Conservation (phyloP, 1,284 basidiomycete species). For the Filobasidium uniguttulatum region DNA sequence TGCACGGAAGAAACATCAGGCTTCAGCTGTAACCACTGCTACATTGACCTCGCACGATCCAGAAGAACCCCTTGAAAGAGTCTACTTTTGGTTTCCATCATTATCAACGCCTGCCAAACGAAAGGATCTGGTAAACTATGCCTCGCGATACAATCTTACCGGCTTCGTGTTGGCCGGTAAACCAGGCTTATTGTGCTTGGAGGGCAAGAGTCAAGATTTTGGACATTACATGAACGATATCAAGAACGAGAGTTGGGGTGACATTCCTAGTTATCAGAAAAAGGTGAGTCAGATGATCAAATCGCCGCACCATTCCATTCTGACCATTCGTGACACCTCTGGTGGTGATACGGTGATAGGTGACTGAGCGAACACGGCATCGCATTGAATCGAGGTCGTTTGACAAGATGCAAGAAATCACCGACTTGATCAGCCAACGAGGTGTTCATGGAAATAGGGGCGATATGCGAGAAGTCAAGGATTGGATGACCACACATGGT, state of each 20-base stretch:
- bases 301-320: neutral
- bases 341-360: slow-evolving; percentile 17
- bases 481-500: slow-evolving; percentile 34
- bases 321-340: neutral
- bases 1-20: no score
- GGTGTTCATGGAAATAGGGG: slow-evolving; percentile 37
- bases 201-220: slow-evolving; percentile 30
- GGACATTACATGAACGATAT: slow-evolving; percentile 38
- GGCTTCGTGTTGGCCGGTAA: slow-evolving; percentile 40
- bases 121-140: slow-evolving; percentile 35
- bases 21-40: no score
- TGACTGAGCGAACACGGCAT: slow-evolving; percentile 36
- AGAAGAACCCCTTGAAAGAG: slow-evolving; percentile 19
- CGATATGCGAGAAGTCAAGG: slow-evolving; percentile 38
- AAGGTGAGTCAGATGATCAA: slow-evolving; percentile 27
- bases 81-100: slow-evolving; percentile 38
- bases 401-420: slow-evolving; percentile 35
- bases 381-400: slow-evolving; percentile 29
- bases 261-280: slow-evolving; percentile 39
- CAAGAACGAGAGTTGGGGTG: slow-evolving; percentile 38
- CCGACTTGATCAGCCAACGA: slow-evolving; percentile 30
- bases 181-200: slow-evolving; percentile 38
- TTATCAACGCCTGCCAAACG: slow-evolving; percentile 35
- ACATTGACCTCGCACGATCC: neutral
- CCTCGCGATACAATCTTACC: slow-evolving; percentile 29